Evolutionary conservation across 176 grass and related monocot genomes (phyloP), one percentile per base, ranked within the genome.

Genomic region (Tuctoria greenei): DNA sequence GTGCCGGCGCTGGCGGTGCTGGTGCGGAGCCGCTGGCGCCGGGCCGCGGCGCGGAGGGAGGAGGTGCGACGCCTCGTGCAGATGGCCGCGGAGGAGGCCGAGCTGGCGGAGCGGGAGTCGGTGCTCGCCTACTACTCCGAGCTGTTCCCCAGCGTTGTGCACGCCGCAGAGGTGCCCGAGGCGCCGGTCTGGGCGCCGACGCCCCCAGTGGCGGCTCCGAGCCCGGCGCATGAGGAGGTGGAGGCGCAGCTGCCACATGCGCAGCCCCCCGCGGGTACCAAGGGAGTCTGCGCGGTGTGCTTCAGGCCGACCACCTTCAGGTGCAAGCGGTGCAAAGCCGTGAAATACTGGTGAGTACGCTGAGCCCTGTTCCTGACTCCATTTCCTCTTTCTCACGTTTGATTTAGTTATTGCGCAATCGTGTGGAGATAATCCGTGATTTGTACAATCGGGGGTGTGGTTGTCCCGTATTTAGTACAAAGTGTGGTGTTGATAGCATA

Each of bases 321-420:
- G 67, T 99, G 96, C 74, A 84, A 88, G 50, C 83, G 86, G 79
- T 99, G 96, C 92, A 99, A 99, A 83, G 87, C 85, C 35, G 92
- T 95, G 68, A 91, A 91, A 79, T 99, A 99, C 80, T 99, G 96
- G 96, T 99, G 65, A 88, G 86, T 81, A 6, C 72, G 23, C 14
- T 76, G 37, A 64, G 43, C 41, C 56, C 38, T 58, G 15, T 35
- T 84, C 44, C 64, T 44, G 66, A 59, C 60, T 65, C 60, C 45
- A 16, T 72, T 79, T 71, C 3, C 55, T 20, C 55, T 71, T 50
- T 64, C 10, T 65, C 67, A n/a, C 76, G 45, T 86, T 71, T 76
- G 17, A 38, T 20, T 12, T 8, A 5, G 16, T 64, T 65, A 65
- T 76, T 75, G 67, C 45, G 18, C 10, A 45, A 69, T 62, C 72